These are phyloP conservation scores for Heritiera littoralis DNA, from an alignment of 345 rosid genomes.

Conservation along the genomic window DNA sequence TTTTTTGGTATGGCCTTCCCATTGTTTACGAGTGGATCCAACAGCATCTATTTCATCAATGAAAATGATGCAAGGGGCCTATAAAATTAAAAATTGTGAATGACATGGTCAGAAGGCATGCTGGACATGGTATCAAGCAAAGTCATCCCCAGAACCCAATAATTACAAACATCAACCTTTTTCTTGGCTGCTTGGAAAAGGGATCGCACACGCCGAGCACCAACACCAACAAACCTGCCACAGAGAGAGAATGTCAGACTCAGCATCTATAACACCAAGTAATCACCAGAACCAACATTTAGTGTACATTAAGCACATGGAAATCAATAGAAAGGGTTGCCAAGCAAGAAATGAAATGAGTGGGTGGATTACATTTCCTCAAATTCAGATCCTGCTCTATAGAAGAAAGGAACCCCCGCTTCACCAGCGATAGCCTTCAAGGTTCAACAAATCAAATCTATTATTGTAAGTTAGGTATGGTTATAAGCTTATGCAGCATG, in stretches of 20 bases:
- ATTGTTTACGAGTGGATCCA: slow-evolving; percentile 95
- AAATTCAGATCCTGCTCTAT: slow-evolving; percentile 99
- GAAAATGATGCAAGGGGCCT: slow-evolving; percentile 94
- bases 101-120: not conserved
- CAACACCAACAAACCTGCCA: slow-evolving; percentile 96
- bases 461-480: not conserved
- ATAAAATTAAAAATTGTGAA: not conserved
- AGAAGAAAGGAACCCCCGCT: slow-evolving; percentile 99
- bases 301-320: slow-evolving; percentile 4
- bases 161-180: slow-evolving; percentile 15
- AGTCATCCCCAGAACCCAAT: not conserved
- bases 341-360: not conserved
- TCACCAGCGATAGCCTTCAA: slow-evolving; percentile 99
- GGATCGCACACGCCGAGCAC: slow-evolving; percentile 22
- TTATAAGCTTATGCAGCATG: not conserved
- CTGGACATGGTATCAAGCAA: not conserved
- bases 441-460: slow-evolving; percentile 23
- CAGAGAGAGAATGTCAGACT: slow-evolving; percentile 20
- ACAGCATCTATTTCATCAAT: slow-evolving; percentile 99
- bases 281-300: slow-evolving; percentile 10
- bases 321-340: slow-evolving; percentile 7
- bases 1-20: slow-evolving; percentile 99
- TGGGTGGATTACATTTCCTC: slow-evolving; percentile 88
- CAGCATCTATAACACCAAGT: not conserved
- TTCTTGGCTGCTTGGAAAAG: slow-evolving; percentile 21